phyloP scores from a whole-genome alignment of 805 yeast species.

The Ogataea pignaliae region DNA sequence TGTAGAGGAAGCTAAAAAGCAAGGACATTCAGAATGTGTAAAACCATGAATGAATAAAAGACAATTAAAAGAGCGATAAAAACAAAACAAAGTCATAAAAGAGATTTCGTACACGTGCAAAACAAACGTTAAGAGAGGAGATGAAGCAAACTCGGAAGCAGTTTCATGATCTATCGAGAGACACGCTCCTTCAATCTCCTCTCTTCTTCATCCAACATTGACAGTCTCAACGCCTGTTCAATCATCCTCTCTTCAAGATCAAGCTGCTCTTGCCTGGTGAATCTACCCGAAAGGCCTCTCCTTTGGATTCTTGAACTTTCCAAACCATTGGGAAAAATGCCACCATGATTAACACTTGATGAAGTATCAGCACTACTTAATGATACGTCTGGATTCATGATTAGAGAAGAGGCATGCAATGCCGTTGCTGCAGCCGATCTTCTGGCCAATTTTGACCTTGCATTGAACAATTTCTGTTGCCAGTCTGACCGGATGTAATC shows the following conservation, averaged over 20 bases:
- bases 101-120: no score
- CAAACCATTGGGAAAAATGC: neutral
- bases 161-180: neutral
- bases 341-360: conserved; percentile 1
- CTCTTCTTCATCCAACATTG: conserved; percentile 66
- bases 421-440: conserved; percentile 94
- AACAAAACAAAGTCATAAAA: no score
- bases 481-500: conserved; percentile 91
- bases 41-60: no score
- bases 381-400: conserved; percentile 33
- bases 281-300: conserved; percentile 42
- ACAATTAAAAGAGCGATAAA: no score
- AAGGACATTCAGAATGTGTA: no score
- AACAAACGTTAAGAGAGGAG: no score
- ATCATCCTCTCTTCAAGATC: conserved; percentile 74
- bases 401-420: conserved; percentile 79
- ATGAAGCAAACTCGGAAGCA: neutral
- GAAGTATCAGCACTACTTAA: no score
- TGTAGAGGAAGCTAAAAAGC: no score
- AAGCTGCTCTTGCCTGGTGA: conserved; percentile 29
- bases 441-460: conserved; percentile 73
- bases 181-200: conserved; percentile 33
- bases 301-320: conserved; percentile 10
- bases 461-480: conserved; percentile 69
- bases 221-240: conserved; percentile 74